Base-by-base conservation (phyloP, 2,329 filamentous ascomycete species). In the Emergomyces africanus region DNA sequence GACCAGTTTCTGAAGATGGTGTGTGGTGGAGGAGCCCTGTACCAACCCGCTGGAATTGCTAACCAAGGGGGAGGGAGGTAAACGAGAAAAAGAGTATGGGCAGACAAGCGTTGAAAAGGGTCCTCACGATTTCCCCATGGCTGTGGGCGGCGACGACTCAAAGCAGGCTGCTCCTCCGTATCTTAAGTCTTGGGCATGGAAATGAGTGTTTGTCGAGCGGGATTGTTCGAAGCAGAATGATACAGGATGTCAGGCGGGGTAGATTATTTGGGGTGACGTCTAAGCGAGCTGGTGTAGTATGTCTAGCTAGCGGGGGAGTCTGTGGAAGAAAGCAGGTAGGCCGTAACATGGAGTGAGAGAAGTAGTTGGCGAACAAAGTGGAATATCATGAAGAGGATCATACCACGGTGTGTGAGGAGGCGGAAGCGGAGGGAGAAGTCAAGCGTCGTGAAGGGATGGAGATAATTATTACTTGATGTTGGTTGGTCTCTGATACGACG, bases 101-200 rank as follows among this genome's bases (percentile, higher is more conserved):
- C 30, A n/a, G 35, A 14, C 15, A 44, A 3, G 14, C 44, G 23
- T 23, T 14, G 15, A 33, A 30, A 12, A 6, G 41, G 42, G 35
- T n/a, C 12, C 55, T 57, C 35, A 57, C 55, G 55, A 57, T 50
- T 57, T 57, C 42, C 55, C 55, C 55, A 57, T 57, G 42, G 28
- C 25, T 57, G 30, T 42, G 23, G 28, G 23, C 35, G 14, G 5
- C 14, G 28, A 25, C 41, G 30, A 37, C 18, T 39, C 20, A 37
- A 44, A 14, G 14, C 33, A 49, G 30, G 30, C n/a, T 37, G 18
- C 28, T 37, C 25, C 42, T 15, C 39, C 5, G 33, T 35, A 20
- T 48, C 20, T 57, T 37, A 57, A n/a, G 20, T n/a, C 15, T n/a
- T n/a, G 25, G 20, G 53, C 53, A 55, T 55, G 39, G 25, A 42